phyloP scores from a whole-genome alignment of 495 filamentous ascomycete genomes.

The Paragyromitra xinjiangensis region DNA sequence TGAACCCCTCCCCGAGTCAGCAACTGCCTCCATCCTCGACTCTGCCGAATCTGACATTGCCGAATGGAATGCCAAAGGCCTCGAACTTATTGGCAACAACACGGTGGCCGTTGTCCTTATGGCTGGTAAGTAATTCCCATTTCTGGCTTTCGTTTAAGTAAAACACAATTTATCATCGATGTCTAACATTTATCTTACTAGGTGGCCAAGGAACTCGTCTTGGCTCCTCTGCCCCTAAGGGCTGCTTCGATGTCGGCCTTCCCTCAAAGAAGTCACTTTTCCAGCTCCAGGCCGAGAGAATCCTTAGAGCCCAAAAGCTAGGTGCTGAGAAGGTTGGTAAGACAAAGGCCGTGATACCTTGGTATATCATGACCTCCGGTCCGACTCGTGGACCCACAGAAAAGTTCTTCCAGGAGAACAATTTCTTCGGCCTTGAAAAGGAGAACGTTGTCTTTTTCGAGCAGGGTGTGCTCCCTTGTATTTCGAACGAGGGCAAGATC shows the following conservation, averaged over 20 bases:
- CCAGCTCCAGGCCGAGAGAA: slow-evolving; percentile 95
- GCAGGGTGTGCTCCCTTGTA: slow-evolving; percentile 95
- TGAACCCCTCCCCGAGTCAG: slow-evolving; percentile 89
- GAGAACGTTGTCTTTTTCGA: slow-evolving; percentile 94
- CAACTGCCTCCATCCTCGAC: slow-evolving; percentile 90
- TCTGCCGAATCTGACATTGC: slow-evolving; percentile 81
- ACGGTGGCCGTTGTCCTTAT: slow-evolving; percentile 95
- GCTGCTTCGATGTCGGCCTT: slow-evolving; percentile 93
- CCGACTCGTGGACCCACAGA: slow-evolving; percentile 93
- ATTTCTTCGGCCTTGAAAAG: slow-evolving; percentile 86
- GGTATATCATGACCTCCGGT: slow-evolving; percentile 99
- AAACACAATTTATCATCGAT: not conserved
- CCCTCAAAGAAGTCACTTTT: slow-evolving; percentile 93
- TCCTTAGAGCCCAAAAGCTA: slow-evolving; percentile 82
- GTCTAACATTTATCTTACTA: slow-evolving; percentile 56
- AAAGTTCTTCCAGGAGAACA: slow-evolving; percentile 87
- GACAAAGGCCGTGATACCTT: slow-evolving; percentile 78
- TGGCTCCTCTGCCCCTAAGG: slow-evolving; percentile 94
- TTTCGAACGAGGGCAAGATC: slow-evolving; percentile 98
- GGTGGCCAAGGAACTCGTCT: slow-evolving; percentile 95
- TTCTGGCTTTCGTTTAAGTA: not conserved
- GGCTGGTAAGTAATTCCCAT: slow-evolving; percentile 60
- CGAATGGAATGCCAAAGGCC: slow-evolving; percentile 83
- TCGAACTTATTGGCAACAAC: slow-evolving; percentile 84
- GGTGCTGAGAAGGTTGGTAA: slow-evolving; percentile 76